Conservation (phyloP, 2,329 filamentous ascomycete species). For the Calonectria crousiana region DNA sequence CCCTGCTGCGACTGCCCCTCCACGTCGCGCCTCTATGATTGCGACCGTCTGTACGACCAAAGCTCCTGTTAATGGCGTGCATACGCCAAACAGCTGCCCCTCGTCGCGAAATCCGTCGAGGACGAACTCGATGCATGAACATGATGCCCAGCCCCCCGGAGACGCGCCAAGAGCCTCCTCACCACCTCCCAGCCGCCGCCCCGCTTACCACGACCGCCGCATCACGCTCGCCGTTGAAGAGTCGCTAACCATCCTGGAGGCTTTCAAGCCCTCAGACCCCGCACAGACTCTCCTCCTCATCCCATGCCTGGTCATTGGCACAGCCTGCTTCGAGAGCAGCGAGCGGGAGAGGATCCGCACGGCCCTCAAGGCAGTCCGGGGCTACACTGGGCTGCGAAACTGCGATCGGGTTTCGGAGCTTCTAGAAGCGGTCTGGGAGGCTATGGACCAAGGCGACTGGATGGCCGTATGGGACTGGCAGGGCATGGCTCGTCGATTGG, state of each 20-base stretch:
- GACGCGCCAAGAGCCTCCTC: conserved; percentile 49
- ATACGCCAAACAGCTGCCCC: conserved; percentile 47
- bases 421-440: conserved; percentile 69
- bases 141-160: conserved; percentile 40
- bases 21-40: conserved; percentile 52
- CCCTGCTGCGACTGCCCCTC: conserved; percentile 34
- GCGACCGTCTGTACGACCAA: conserved; percentile 43
- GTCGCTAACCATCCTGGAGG: conserved; percentile 66
- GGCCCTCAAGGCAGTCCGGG: conserved; percentile 63
- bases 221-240: conserved; percentile 69
- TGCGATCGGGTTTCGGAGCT: conserved; percentile 66
- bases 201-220: conserved; percentile 62
- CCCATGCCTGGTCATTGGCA: conserved; percentile 71
- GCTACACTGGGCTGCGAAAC: conserved; percentile 72
- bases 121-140: conserved; percentile 56
- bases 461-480: conserved; percentile 75
- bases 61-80: conserved; percentile 26
- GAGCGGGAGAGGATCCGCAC: conserved; percentile 66
- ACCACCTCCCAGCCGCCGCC: conserved; percentile 61
- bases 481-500: conserved; percentile 63
- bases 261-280: conserved; percentile 68
- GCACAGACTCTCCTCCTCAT: conserved; percentile 71
- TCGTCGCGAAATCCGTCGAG: conserved; percentile 52
- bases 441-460: conserved; percentile 71
- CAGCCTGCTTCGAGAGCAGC: conserved; percentile 65